Evolutionary conservation across 2,329 filamentous ascomycete species (phyloP).

Genomic region (Didymella lethalis): DNA sequence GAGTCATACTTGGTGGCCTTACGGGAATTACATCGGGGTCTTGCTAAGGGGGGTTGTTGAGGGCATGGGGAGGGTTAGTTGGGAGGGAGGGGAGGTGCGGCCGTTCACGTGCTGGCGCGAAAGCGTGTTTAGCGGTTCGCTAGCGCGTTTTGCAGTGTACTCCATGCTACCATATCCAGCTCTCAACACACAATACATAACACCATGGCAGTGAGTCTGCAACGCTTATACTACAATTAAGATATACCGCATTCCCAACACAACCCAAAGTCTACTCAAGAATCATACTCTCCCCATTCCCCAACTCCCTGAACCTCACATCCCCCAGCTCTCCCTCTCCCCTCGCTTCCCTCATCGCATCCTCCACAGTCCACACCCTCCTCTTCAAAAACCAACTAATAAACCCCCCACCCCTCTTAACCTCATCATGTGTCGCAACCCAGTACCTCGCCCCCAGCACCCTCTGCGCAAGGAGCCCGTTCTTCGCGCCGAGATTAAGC

Average conservation of each 20-base stretch:
- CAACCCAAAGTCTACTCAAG: constrained; percentile 49
- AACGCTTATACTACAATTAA: background rate
- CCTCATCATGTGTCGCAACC: constrained; percentile 71
- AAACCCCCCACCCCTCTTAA: constrained; percentile 66
- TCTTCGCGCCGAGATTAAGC: constrained; percentile 69
- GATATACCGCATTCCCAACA: background rate
- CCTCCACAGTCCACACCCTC: constrained; percentile 53
- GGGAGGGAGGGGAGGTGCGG: background rate
- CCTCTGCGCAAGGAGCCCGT: constrained; percentile 65
- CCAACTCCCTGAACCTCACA: constrained; percentile 60
- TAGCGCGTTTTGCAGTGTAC: background rate
- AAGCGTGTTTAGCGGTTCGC: constrained; percentile 1
- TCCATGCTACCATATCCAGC: background rate
- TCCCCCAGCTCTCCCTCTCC: constrained; percentile 54
- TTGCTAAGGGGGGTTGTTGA: background rate
- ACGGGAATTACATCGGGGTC: background rate
- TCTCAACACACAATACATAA: too few species aligned
- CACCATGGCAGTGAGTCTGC: too few species aligned
- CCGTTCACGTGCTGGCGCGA: constrained; percentile 8
- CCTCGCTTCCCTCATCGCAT: constrained; percentile 59
- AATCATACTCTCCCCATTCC: constrained; percentile 64
- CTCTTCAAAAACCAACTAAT: constrained; percentile 60
- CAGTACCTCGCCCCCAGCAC: constrained; percentile 66
- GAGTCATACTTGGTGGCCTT: background rate
- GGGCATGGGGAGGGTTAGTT: background rate